phyloP scores from a whole-genome alignment of 2,329 filamentous ascomycete genomes.

The Pseudogymnoascus sp. region DNA sequence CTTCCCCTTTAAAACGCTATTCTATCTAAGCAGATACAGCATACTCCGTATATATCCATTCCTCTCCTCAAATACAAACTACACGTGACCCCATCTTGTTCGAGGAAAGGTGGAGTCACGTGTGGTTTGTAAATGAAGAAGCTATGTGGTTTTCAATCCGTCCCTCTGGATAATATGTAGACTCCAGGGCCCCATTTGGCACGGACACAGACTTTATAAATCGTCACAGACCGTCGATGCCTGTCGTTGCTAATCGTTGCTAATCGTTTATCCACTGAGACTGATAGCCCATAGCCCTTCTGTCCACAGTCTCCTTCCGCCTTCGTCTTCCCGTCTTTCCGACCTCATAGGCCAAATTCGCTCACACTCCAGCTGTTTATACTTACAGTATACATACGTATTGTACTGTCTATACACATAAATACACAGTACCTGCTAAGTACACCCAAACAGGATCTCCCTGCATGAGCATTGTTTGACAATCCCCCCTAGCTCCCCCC shows the following conservation, averaged over 20 bases:
- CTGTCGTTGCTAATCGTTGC: neutral
- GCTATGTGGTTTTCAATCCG: neutral
- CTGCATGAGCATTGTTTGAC: conserved; percentile 7
- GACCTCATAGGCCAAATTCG: neutral
- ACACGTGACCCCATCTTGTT: neutral
- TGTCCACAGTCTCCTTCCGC: neutral
- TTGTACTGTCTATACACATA: neutral
- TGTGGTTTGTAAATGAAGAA: neutral
- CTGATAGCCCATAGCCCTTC: neutral
- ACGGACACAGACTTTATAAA: neutral
- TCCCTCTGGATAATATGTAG: neutral
- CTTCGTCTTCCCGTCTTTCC: neutral
- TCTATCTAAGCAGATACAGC: neutral
- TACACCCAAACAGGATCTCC: neutral
- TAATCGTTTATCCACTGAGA: neutral
- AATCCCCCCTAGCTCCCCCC: neutral
- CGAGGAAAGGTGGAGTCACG: too few relatives aligned
- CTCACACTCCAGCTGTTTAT: neutral
- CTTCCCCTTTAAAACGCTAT: neutral
- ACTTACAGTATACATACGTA: neutral
- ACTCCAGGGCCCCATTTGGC: neutral
- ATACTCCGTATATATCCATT: neutral
- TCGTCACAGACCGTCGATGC: neutral
- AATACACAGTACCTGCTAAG: neutral
- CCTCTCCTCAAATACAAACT: neutral